Percentiles rank a stretch among this genome's conserved stretches.
These are phyloP conservation scores for Arthroderma sp. DNA, from an alignment of 2,329 filamentous ascomycete genomes.

Conservation along the genomic window DNA sequence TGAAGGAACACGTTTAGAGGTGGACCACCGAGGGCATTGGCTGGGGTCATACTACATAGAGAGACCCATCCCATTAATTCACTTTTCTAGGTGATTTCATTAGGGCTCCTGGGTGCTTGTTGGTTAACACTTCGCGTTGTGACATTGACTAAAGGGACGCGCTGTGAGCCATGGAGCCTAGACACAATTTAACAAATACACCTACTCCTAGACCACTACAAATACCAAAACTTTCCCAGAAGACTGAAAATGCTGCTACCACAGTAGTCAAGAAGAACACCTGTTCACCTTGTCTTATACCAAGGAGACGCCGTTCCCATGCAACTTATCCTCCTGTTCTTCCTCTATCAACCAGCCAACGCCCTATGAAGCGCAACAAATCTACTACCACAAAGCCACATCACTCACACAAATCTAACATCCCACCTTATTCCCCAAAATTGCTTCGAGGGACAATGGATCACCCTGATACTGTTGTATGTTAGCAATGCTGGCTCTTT, in stretches of 20 bases:
- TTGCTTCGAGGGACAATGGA: background rate
- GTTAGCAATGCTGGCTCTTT: background rate
- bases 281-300: background rate
- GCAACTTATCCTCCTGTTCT: background rate
- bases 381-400: background rate
- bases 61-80: background rate
- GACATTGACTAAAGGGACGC: background rate
- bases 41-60: background rate
- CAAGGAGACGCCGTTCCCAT: background rate
- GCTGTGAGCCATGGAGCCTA: background rate
- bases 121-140: background rate
- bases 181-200: background rate
- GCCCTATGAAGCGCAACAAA: background rate
- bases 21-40: background rate
- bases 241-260: background rate
- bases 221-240: background rate
- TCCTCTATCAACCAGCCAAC: background rate
- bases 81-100: background rate
- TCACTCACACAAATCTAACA: background rate
- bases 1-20: slow-evolving; percentile 14
- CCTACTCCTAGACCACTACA: background rate
- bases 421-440: background rate
- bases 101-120: background rate
- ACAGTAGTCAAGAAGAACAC: background rate
- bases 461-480: background rate